These are phyloP conservation scores for Rhizopus sp. DNA, from an alignment of 371 early-diverging fungal genomes.

Conservation along the genomic window DNA sequence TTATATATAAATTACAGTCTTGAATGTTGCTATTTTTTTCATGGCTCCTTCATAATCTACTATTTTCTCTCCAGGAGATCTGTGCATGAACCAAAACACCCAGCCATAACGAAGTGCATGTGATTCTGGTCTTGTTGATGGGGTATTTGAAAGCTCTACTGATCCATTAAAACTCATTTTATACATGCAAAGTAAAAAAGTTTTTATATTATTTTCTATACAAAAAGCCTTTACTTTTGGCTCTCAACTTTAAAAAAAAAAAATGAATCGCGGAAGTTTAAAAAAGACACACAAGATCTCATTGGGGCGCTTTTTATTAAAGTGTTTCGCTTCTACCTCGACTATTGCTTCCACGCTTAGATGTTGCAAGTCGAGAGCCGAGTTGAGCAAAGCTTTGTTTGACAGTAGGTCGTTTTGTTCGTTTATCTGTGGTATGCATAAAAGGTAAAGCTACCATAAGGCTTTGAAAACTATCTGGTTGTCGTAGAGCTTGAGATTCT, in stretches of 20 bases:
- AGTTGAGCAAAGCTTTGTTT: conserved; percentile 20
- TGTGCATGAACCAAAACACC: conserved; percentile 93
- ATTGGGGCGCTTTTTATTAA: no score
- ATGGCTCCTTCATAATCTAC: conserved; percentile 86
- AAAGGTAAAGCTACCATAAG: not conserved
- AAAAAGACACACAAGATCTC: no score
- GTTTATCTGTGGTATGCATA: not conserved
- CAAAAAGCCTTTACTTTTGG: not conserved
- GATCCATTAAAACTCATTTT: conserved; percentile 5
- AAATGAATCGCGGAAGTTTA: no score
- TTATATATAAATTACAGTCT: conserved; percentile 57
- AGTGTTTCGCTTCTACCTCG: no score
- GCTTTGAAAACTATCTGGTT: not conserved
- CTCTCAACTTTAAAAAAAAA: no score
- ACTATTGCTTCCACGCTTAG: not conserved
- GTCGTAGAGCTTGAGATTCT: not conserved
- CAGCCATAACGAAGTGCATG: conserved; percentile 69
- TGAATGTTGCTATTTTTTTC: conserved; percentile 83
- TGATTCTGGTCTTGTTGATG: not conserved
- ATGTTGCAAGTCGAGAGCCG: conserved; percentile 7
- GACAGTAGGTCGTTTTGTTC: conserved; percentile 1
- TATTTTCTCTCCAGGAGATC: conserved; percentile 84
- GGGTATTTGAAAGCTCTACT: conserved; percentile 6
- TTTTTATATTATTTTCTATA: not conserved
- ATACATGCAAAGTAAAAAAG: not conserved